phyloP scores from a whole-genome alignment of 2,329 filamentous ascomycete genomes.

The Xylaria sp. region DNA sequence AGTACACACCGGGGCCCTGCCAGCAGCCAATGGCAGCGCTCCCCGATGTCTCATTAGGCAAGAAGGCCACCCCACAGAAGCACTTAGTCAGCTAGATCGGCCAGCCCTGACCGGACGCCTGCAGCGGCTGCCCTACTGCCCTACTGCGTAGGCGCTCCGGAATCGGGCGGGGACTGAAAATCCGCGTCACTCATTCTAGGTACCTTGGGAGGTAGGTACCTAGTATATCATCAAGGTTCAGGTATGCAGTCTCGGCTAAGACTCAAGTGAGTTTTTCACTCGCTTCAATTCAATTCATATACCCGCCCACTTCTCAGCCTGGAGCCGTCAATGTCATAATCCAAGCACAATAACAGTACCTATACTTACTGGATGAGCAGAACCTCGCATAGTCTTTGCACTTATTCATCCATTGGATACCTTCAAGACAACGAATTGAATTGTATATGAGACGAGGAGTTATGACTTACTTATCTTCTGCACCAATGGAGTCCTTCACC shows the following conservation, averaged over 20 bases:
- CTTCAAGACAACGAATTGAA: background rate
- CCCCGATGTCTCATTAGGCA: slow-evolving; percentile 21
- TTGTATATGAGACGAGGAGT: background rate
- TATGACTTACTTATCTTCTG: background rate
- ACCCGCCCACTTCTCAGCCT: background rate
- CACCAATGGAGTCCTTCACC: slow-evolving; percentile 68
- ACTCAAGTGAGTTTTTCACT: background rate
- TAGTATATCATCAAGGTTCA: slow-evolving; percentile 7
- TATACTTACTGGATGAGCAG: background rate
- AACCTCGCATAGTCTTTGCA: background rate
- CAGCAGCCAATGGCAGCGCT: slow-evolving; percentile 22
- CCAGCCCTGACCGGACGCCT: slow-evolving; percentile 4
- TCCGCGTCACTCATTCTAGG: slow-evolving; percentile 17
- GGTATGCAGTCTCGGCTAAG: background rate
- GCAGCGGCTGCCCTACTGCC: slow-evolving; percentile 22
- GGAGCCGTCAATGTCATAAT: background rate
- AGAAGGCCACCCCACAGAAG: slow-evolving; percentile 16
- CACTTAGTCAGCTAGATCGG: background rate
- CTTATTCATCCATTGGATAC: background rate
- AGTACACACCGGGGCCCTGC: too few relatives aligned
- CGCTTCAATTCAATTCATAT: slow-evolving; percentile 5
- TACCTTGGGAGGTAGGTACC: too few relatives aligned
- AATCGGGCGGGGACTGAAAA: slow-evolving; percentile 32
- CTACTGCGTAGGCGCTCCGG: too few relatives aligned
- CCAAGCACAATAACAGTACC: background rate